A percentile compares a stretch with the other conserved stretches of the same genome.
phyloP scores from a whole-genome alignment of 2,329 filamentous ascomycete genomes.

The Diaporthe amygdali region DNA sequence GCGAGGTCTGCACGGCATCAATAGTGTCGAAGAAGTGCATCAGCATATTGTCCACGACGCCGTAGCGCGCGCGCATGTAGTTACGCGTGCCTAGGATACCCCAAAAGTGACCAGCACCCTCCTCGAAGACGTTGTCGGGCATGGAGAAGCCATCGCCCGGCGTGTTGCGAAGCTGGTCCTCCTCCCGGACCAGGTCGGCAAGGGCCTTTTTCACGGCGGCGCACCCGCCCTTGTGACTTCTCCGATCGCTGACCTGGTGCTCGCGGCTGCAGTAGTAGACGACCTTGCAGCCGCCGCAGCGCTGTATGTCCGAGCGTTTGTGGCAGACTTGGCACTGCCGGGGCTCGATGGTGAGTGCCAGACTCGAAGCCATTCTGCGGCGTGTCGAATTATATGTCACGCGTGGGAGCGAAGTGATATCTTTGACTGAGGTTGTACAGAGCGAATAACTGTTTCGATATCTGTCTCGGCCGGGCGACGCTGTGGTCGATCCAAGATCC shows the following conservation, averaged over 20 bases:
- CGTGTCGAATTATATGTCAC: background rate
- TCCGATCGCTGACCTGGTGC: slow-evolving; percentile 31
- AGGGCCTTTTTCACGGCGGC: slow-evolving; percentile 28
- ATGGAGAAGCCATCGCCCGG: background rate
- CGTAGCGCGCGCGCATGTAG: slow-evolving; percentile 43
- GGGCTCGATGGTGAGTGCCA: background rate
- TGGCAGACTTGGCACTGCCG: background rate
- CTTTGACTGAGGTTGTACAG: no score
- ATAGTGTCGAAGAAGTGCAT: slow-evolving; percentile 33
- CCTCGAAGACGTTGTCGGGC: slow-evolving; percentile 33
- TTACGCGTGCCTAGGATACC: slow-evolving; percentile 34
- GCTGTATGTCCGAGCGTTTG: background rate
- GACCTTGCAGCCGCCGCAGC: background rate
- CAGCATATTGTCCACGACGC: slow-evolving; percentile 33
- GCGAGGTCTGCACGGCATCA: slow-evolving; percentile 32
- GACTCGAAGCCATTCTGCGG: background rate
- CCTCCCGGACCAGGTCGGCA: slow-evolving; percentile 28
- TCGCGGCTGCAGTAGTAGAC: slow-evolving; percentile 33
- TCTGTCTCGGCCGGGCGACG: no score
- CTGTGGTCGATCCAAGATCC: no score
- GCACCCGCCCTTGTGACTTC: slow-evolving; percentile 33
- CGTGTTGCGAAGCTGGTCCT: slow-evolving; percentile 28
- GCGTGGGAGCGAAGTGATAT: no score
- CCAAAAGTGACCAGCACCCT: slow-evolving; percentile 41
- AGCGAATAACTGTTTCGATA: no score